Evolutionary conservation across 148 eudicot genomes (phyloP), one percentile per base, ranked within the genome.

Genomic region (Pouteria glomerata): DNA sequence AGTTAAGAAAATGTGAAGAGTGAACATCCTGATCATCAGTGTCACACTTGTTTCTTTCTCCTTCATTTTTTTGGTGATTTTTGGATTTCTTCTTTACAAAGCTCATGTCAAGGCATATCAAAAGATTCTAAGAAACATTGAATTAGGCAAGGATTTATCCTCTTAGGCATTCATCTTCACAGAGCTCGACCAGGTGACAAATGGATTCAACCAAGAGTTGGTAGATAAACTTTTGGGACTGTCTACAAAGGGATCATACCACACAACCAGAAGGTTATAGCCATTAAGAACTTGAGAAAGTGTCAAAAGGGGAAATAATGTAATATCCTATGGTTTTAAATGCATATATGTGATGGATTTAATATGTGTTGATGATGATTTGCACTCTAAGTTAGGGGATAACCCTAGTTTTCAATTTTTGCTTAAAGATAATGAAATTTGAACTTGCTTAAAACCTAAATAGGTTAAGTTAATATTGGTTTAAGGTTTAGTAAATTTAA

Each of bases 271-370:
- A 41, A 70, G 34, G 52, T 41, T 18, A 64, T 70, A 8, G 73
- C 73, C 7, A 53, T 70, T 35, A 70, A 70, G 64, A 56, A 30
- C 63, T 56, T 2, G 73, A 70, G 52, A 70, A 70, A 44, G 19
- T 11, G 1, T 42, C 57, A 21, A 53, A 70, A 33, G 53, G 73
- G 0, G 64, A 70, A 57, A 26, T 24, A n/a, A n/a, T n/a, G n/a
- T n/a, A n/a, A n/a, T n/a, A n/a, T n/a, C n/a, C n/a, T n/a, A n/a
- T n/a, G n/a, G n/a, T n/a, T n/a, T n/a, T n/a, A n/a, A n/a, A n/a
- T n/a, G n/a, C n/a, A n/a, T n/a, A n/a, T n/a, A n/a, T n/a, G n/a
- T n/a, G n/a, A n/a, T n/a, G n/a, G n/a, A n/a, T n/a, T n/a, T n/a
- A n/a, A n/a, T n/a, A n/a, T n/a, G n/a, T n/a, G n/a, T n/a, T n/a